These are phyloP conservation scores for Trichocladium uniseriatum DNA, from an alignment of 495 filamentous ascomycete genomes.

Conservation along the genomic window DNA sequence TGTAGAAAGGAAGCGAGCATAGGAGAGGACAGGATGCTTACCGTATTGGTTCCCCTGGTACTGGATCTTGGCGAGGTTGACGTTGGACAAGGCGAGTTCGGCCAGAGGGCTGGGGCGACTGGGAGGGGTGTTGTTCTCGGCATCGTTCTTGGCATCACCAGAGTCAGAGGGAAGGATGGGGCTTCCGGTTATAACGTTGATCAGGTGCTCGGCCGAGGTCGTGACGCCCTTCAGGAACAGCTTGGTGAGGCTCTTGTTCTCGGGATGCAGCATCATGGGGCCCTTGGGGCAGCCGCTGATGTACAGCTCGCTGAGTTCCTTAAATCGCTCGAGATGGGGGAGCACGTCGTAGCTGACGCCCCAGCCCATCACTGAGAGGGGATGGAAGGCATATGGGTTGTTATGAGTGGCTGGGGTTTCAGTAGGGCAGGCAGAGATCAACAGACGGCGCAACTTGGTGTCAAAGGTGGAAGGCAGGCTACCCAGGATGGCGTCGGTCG, in stretches of 20 bases:
- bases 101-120: no score
- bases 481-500: neutral
- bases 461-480: neutral
- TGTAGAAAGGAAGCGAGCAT: no score
- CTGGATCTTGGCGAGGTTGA: no score
- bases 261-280: neutral
- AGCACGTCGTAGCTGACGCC: no score
- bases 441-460: neutral
- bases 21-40: no score
- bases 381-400: neutral
- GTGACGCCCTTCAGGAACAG: neutral
- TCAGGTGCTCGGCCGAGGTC: neutral
- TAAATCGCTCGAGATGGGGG: no score
- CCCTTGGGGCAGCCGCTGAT: neutral
- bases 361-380: neutral
- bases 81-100: no score
- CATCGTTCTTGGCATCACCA: no score
- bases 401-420: neutral
- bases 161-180: neutral
- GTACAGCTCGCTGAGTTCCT: neutral
- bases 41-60: no score
- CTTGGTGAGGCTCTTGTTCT: neutral
- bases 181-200: neutral
- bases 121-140: no score
- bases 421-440: neutral